Evolutionary conservation across 2,329 filamentous ascomycete species (phyloP).

Genomic region (Paraphoma sp.): DNA sequence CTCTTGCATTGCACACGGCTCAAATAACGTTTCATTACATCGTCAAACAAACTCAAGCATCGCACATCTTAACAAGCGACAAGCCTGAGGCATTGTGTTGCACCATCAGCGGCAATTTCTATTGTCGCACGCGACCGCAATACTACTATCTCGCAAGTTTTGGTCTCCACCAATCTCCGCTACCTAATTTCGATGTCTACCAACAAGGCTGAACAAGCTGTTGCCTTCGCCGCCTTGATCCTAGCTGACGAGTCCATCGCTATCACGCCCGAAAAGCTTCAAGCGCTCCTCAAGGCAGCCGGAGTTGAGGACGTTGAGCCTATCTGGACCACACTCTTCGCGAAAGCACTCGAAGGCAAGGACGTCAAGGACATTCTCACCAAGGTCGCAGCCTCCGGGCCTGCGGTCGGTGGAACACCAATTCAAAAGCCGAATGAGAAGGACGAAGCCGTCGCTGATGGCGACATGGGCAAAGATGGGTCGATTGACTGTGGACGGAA

Average conservation of each 20-base stretch:
- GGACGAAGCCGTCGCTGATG: not conserved
- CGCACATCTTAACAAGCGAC: too few relatives aligned
- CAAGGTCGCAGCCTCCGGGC: constrained; percentile 68
- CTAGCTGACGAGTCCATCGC: constrained; percentile 96
- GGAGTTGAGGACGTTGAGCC: constrained; percentile 88
- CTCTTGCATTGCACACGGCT: too few relatives aligned
- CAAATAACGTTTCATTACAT: too few relatives aligned
- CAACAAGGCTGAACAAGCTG: constrained; percentile 60
- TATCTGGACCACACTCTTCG: constrained; percentile 96
- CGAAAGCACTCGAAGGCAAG: constrained; percentile 94
- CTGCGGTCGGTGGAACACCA: constrained; percentile 10
- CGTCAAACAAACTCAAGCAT: too few relatives aligned
- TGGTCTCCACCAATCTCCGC: not conserved
- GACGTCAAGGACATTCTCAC: constrained; percentile 85
- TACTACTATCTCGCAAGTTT: not conserved
- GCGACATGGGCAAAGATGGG: constrained; percentile 1
- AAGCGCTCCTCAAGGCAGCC: constrained; percentile 88
- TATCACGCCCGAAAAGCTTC: constrained; percentile 96
- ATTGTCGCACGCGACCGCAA: not conserved
- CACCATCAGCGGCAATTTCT: not conserved
- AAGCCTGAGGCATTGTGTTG: not conserved
- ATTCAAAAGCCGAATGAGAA: constrained; percentile 5
- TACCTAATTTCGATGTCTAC: constrained; percentile 8
- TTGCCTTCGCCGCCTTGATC: constrained; percentile 97
- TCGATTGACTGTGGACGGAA: constrained; percentile 10